These are phyloP conservation scores for Heliamphora ciliata DNA, from an alignment of 179 eudicot genomes.

Conservation along the genomic window DNA sequence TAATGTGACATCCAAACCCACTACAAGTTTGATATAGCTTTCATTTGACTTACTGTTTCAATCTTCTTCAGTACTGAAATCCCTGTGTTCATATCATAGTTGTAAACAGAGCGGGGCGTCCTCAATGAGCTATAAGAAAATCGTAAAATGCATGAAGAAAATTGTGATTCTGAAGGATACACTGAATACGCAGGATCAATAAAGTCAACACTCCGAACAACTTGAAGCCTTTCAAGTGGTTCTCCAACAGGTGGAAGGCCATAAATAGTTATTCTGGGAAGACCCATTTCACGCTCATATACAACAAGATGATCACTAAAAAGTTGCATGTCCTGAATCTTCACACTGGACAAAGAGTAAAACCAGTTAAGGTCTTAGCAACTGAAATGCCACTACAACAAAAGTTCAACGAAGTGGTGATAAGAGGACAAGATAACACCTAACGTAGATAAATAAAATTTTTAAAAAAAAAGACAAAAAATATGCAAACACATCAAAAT, in stretches of 20 bases:
- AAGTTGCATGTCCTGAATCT: slow-evolving; percentile 55
- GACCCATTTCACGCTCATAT: slow-evolving; percentile 66
- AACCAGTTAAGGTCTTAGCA: background rate
- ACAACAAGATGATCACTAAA: slow-evolving; percentile 71
- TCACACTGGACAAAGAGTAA: slow-evolving; percentile 49
- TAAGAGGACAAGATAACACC: background rate
- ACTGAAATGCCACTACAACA: background rate
- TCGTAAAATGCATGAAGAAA: slow-evolving; percentile 62
- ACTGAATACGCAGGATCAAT: slow-evolving; percentile 72
- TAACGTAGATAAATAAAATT: background rate
- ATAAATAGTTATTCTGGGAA: slow-evolving; percentile 49
- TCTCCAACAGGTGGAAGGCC: slow-evolving; percentile 66
- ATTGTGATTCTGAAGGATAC: slow-evolving; percentile 48
- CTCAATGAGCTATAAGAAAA: slow-evolving; percentile 73
- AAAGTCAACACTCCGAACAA: slow-evolving; percentile 59
- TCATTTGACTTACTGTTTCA: slow-evolving; percentile 45
- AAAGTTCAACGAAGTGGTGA: background rate
- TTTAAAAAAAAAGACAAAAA: too few relatives aligned
- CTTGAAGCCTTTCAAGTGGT: slow-evolving; percentile 57
- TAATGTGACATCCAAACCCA: background rate
- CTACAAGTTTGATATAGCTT: background rate
- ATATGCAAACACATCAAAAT: background rate
- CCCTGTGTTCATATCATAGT: slow-evolving; percentile 85
- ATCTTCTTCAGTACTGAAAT: slow-evolving; percentile 67
- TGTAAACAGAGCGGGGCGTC: slow-evolving; percentile 74